Conservation (phyloP, 176 grass and related monocot genomes). For the Raddia distichophylla region DNA sequence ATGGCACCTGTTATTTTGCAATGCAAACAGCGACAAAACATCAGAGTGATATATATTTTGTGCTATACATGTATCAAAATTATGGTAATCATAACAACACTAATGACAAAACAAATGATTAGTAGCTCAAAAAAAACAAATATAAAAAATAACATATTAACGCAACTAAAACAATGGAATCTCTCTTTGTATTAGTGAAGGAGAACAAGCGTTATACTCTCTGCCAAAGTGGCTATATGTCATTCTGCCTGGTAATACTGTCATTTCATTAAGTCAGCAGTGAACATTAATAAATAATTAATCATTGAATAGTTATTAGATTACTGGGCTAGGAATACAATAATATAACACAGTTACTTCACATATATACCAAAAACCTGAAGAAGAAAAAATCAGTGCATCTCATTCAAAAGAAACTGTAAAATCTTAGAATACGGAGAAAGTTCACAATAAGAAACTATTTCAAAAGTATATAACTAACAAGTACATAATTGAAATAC, state of each 20-base stretch:
- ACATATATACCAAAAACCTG: neutral
- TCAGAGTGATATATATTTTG: constrained; percentile 6
- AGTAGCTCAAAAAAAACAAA: neutral
- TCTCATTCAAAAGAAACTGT: neutral
- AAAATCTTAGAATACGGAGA: neutral
- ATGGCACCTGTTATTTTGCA: constrained; percentile 71
- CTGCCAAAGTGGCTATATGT: constrained; percentile 10
- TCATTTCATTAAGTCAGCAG: neutral
- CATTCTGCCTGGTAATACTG: neutral
- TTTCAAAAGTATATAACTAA: constrained; percentile 1
- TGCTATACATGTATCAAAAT: constrained; percentile 12
- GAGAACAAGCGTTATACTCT: neutral
- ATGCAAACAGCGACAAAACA: constrained; percentile 1
- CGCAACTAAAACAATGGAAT: neutral
- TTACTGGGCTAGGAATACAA: neutral
- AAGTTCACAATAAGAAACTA: neutral
- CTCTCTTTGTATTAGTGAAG: neutral
- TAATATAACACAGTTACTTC: constrained; percentile 2
- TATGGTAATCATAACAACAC: neutral
- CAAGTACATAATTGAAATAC: neutral
- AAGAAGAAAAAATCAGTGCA: neutral
- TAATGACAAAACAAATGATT: constrained; percentile 10
- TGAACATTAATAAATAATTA: neutral
- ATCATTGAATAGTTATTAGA: constrained; percentile 1
- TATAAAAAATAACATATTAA: constrained; percentile 3